Percentiles rank a stretch among this genome's conserved stretches.
phyloP scores from a whole-genome alignment of 1,139 yeast species.

The Saccharomycopsis hybrid region DNA sequence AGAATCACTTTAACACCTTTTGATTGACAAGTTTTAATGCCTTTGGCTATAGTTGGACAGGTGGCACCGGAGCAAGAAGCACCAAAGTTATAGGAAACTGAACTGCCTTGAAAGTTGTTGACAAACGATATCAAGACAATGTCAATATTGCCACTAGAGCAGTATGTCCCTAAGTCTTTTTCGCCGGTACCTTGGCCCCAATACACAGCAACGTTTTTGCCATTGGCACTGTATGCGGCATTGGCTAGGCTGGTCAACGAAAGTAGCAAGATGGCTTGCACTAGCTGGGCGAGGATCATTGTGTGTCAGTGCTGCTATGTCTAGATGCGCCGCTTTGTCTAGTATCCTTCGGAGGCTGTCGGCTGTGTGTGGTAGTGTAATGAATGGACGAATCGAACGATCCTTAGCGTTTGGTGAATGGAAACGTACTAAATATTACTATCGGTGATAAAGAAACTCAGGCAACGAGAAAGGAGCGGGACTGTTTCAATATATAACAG shows the following conservation, averaged over 20 bases:
- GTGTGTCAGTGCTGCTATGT: too few species aligned
- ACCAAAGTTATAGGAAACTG: constrained; percentile 42
- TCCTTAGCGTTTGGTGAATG: too few species aligned
- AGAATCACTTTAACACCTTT: constrained; percentile 58
- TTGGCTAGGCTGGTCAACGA: background rate
- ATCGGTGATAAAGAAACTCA: too few species aligned
- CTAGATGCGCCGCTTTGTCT: too few species aligned
- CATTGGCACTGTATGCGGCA: constrained; percentile 4
- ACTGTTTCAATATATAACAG: too few species aligned
- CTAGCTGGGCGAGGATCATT: background rate
- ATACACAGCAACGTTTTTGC: constrained; percentile 15
- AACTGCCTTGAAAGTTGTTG: constrained; percentile 45
- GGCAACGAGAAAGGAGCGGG: too few species aligned
- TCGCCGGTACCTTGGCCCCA: constrained; percentile 27
- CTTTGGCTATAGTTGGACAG: constrained; percentile 28
- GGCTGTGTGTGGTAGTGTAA: too few species aligned
- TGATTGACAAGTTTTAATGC: constrained; percentile 57
- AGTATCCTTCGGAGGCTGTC: too few species aligned
- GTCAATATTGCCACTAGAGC: constrained; percentile 63
- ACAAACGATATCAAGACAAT: constrained; percentile 69
- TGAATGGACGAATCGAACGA: too few species aligned
- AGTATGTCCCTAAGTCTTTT: constrained; percentile 56
- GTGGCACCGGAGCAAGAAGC: constrained; percentile 24
- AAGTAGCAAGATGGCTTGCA: background rate
- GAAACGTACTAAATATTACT: too few species aligned